A percentile compares a stretch with the other conserved stretches of the same genome.
These are phyloP conservation scores for Plenodomus lindquistii DNA, from an alignment of 2,329 filamentous ascomycete genomes.

Conservation along the genomic window DNA sequence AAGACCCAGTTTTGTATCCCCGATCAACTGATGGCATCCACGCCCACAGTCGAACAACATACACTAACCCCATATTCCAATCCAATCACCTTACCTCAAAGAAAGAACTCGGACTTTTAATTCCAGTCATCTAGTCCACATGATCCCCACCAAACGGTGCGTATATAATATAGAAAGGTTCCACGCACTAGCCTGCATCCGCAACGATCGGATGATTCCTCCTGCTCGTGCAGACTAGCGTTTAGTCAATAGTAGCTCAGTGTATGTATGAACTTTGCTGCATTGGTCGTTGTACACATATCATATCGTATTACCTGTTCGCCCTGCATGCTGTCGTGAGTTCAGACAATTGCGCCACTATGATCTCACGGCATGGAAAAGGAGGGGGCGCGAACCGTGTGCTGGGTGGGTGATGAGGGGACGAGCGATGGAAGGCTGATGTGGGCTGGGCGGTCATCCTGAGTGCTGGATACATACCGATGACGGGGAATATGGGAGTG, in stretches of 20 bases:
- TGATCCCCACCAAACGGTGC: too few relatives aligned
- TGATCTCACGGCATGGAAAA: too few relatives aligned
- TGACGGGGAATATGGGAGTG: too few relatives aligned
- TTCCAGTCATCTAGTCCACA: conserved; percentile 4
- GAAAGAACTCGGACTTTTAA: not conserved
- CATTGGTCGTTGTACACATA: conserved; percentile 1
- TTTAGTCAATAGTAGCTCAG: not conserved
- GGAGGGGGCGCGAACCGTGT: too few relatives aligned
- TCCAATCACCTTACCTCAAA: not conserved
- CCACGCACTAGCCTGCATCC: not conserved
- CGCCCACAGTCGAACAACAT: conserved; percentile 3
- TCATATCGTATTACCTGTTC: not conserved
- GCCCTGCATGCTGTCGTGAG: too few relatives aligned
- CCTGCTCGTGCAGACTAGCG: too few relatives aligned
- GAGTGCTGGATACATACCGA: too few relatives aligned
- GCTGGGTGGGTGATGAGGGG: too few relatives aligned
- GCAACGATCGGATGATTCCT: conserved; percentile 6
- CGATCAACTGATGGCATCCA: conserved; percentile 9
- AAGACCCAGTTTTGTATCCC: conserved; percentile 16
- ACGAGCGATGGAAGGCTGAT: too few relatives aligned
- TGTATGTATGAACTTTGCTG: not conserved
- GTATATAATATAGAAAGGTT: too few relatives aligned
- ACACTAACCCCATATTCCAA: not conserved
- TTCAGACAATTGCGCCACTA: too few relatives aligned
- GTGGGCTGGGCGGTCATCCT: too few relatives aligned